Evolutionary conservation across 208 protist species (phyloP), one percentile per base, ranked within the genome.

Genomic region (Tritrichomonas foetus): DNA sequence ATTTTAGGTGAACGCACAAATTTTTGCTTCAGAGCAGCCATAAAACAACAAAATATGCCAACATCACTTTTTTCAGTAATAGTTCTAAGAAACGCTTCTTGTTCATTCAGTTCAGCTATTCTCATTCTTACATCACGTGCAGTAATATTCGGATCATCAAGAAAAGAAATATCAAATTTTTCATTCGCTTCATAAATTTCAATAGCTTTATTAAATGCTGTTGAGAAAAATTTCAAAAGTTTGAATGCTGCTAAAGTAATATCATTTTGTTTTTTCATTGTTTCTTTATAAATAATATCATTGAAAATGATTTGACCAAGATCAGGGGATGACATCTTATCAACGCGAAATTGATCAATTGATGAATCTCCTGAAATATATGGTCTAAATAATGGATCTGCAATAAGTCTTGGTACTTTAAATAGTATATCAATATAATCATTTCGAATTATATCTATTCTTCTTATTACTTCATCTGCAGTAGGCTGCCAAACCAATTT

Each of bases 21-120:
- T 57, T 44, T 53, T 61, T 89, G 33, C 30, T 89, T 89, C 41
- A 89, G n/a, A 27, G 33, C 47, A 39, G 13, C 30, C 3, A 44
- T 61, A 39, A 57, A 44, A 50, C 78, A 89, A 57, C 47, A 89
- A n/a, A 89, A 89, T 20, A 89, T 89, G 5, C 78, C 78, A 49
- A 89, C 78, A 39, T 61, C 27, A n/a, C 27, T 61, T 16, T 44
- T 53, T 9, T 89, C 47, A 3, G 39, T 8, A 89, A 89, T 89
- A 39, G 41, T 53, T n/a, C 57, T 53, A 5, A 89, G 9, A 30
- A 89, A 57, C 20, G 33, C 47, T 57, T 89, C 47, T 89, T 89
- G 41, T 57, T 20, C 47, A 16, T 47, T 53, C 8, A 89, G 39
- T 1, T 57, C 41, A 57, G 53, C 57, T 14, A 89, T 89, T 89